A percentile compares a stretch with the other conserved stretches of the same genome.
These are phyloP conservation scores for Lipomyces orientalis DNA, from an alignment of 805 yeast species.

Conservation along the genomic window DNA sequence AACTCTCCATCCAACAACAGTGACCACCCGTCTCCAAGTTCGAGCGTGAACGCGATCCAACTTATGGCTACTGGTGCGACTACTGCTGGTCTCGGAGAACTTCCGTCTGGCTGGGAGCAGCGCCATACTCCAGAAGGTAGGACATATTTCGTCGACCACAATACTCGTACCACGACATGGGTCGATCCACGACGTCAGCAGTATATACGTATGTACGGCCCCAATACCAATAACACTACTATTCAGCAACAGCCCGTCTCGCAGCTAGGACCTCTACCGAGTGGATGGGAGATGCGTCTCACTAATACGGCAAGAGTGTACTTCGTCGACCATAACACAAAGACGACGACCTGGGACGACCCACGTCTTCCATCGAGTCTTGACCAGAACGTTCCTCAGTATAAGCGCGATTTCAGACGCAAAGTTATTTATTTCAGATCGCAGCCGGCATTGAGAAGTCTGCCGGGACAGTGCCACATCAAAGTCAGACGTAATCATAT, in stretches of 20 bases:
- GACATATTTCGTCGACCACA: conserved; percentile 97
- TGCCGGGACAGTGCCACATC: conserved; percentile 98
- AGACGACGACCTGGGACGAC: conserved; percentile 99
- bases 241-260: conserved; percentile 98
- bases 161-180: conserved; percentile 99
- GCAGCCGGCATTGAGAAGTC: conserved; percentile 94
- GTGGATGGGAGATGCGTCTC: conserved; percentile 99
- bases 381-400: conserved; percentile 98
- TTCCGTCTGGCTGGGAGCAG: conserved; percentile 99
- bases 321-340: conserved; percentile 98
- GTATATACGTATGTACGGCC: conserved; percentile 89
- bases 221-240: conserved; percentile 68
- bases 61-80: conserved; percentile 84
- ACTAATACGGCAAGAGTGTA: conserved; percentile 98
- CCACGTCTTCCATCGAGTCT: conserved; percentile 96
- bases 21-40: conserved; percentile 19
- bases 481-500: conserved; percentile 96
- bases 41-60: conserved; percentile 46
- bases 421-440: conserved; percentile 97
- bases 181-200: conserved; percentile 99
- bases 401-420: conserved; percentile 98
- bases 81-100: conserved; percentile 93
- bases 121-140: conserved; percentile 97
- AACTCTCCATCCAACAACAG: conserved; percentile 32
- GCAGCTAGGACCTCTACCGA: conserved; percentile 95